Evolutionary conservation across 1,139 yeast species (phyloP).

Genomic region (Sugiyamaella pinicola): DNA sequence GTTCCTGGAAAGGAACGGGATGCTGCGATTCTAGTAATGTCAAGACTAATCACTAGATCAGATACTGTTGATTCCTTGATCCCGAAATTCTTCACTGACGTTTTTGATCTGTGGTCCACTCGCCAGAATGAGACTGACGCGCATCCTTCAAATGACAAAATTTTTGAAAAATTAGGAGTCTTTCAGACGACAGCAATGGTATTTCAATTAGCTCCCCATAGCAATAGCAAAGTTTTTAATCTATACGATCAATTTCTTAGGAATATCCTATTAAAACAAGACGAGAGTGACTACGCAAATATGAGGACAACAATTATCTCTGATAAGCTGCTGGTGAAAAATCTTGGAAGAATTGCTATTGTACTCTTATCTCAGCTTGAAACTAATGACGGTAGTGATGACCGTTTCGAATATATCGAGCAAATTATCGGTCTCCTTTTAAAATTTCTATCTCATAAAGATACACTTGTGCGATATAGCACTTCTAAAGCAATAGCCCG

Average conservation of each 20-base stretch:
- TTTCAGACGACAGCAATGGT: conserved; percentile 33
- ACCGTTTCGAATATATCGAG: conserved; percentile 44
- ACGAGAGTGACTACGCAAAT: background rate
- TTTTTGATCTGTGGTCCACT: conserved; percentile 4
- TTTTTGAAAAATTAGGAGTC: conserved; percentile 32
- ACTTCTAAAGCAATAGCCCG: conserved; percentile 52
- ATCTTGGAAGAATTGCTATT: conserved; percentile 44
- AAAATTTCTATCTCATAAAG: conserved; percentile 40
- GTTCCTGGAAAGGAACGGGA: conserved; percentile 54
- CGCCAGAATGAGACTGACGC: background rate
- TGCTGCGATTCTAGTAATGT: conserved; percentile 48
- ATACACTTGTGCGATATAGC: conserved; percentile 48
- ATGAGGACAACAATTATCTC: conserved; percentile 16
- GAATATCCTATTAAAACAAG: background rate
- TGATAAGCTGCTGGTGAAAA: conserved; percentile 40
- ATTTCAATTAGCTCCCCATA: conserved; percentile 14
- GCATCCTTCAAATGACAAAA: no score
- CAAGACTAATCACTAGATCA: conserved; percentile 47
- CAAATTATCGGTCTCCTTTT: conserved; percentile 46
- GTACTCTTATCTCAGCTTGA: conserved; percentile 23
- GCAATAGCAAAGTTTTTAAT: background rate
- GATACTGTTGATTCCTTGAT: conserved; percentile 38
- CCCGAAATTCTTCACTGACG: conserved; percentile 26
- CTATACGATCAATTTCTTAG: conserved; percentile 1
- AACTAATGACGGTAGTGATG: conserved; percentile 15